A percentile compares a stretch with the other conserved stretches of the same genome.
Conservation (phyloP, 179 eudicot genomes). For the Kewa caespitosa region DNA sequence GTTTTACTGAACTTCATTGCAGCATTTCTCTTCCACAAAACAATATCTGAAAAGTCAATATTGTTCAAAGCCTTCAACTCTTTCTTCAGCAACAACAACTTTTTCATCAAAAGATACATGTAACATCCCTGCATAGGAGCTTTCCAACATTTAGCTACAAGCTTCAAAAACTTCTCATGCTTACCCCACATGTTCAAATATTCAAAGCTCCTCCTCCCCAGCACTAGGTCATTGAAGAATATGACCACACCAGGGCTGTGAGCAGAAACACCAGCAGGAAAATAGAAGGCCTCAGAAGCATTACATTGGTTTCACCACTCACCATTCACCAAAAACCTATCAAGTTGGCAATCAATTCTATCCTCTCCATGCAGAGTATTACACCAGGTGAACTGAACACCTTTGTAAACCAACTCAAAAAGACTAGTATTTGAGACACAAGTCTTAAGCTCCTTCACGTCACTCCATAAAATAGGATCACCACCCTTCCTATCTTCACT, state of each 20-base stretch:
- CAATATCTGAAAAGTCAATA: neutral
- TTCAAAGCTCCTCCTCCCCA: neutral
- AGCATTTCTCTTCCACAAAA: neutral
- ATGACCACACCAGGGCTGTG: neutral
- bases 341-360: neutral
- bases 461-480: neutral
- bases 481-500: neutral
- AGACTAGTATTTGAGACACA: neutral
- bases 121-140: neutral
- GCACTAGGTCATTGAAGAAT: neutral
- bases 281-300: neutral
- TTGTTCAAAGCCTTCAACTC: neutral
- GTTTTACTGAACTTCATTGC: neutral
- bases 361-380: neutral
- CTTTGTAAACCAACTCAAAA: neutral
- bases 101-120: neutral
- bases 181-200: neutral
- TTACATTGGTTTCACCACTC: neutral
- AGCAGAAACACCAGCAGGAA: neutral
- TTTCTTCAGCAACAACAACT: neutral
- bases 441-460: neutral
- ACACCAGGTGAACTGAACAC: neutral
- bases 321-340: neutral
- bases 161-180: neutral
- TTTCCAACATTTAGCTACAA: neutral